Evolutionary conservation across 305 asterid species (phyloP), one percentile per base, ranked within the genome.

Genomic region (Fraxinus dipetala): DNA sequence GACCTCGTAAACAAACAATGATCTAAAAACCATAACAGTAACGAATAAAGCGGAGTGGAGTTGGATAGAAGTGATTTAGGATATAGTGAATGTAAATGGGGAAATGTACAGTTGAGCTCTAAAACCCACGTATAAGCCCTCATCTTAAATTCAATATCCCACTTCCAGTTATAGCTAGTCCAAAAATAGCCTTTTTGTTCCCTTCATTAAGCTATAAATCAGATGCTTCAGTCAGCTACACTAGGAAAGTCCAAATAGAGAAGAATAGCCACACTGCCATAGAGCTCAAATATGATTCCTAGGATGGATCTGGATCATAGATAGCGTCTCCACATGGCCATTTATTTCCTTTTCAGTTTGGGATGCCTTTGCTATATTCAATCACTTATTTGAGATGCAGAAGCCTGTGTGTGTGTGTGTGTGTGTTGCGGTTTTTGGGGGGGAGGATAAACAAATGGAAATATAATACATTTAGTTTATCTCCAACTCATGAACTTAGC

Each of bases 11-110:
- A 28, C 70, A 82, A 48, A 48, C 56, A 67, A 20, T n/a, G 69
- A 45, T 32, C 51, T 51, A 3, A 73, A 4, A 72, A 83, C 26
- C 59, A 63, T 38, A 69, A 24, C 26, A 26, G 35, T 3, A 16
- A 40, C 31, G 10, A 59, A 36, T 45, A 14, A n/a, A 84, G 78
- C 45, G 28, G 24, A 72, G 76, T 24, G 18, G 85, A 80, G 51
- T 61, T 81, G 8, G 72, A 38, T 72, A 40, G 61, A 82, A 65
- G 32, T 65, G 73, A 65, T 65, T 65, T 16, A 24, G 18, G 73
- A 65, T 24, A 26, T 65, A 26, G 73, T 26, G 32, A 26, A 26
- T 65, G 73, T 28, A 65, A 24, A 65, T 34, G 20, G 73, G 5
- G 34, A 24, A 20, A 10, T 24, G 73, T 65, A 65, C 67, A 31